Evolutionary conservation across 208 protist species (phyloP).

Genomic region (Leishmania braziliensis): DNA sequence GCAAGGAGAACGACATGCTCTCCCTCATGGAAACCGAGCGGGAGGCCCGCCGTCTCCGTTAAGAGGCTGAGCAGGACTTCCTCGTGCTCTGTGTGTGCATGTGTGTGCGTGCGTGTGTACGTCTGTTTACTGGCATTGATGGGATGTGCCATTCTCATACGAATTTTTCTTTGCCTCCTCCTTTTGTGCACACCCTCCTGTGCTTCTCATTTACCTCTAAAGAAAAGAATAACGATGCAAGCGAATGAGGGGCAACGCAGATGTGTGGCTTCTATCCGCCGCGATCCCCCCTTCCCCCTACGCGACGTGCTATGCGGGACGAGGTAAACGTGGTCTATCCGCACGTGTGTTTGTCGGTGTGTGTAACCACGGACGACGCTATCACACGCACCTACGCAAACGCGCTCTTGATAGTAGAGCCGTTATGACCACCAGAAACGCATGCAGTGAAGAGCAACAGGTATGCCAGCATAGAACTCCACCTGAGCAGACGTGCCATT

Average conservation of each 20-base stretch:
- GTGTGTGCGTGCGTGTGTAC: neutral
- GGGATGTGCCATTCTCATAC: neutral
- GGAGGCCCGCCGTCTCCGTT: slow-evolving; percentile 97
- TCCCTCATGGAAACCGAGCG: slow-evolving; percentile 99
- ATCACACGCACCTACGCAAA: neutral
- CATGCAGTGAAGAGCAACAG: neutral
- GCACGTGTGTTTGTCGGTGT: neutral
- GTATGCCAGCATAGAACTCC: neutral
- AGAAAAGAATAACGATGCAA: neutral
- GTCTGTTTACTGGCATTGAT: neutral
- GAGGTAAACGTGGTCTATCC: neutral
- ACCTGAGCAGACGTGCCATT: neutral
- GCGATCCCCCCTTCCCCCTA: neutral
- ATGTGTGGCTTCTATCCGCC: neutral
- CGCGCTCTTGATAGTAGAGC: neutral
- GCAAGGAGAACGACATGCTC: slow-evolving; percentile 98
- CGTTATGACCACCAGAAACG: neutral
- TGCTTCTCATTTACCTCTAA: neutral
- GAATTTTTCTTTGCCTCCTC: neutral
- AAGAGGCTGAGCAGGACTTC: neutral
- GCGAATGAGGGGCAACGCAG: neutral
- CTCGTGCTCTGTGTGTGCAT: neutral
- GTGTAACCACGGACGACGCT: neutral
- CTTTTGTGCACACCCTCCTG: neutral
- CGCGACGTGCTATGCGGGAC: neutral